Evolutionary conservation across 2,329 filamentous ascomycete species (phyloP), one percentile per base, ranked within the genome.

Genomic region (Fusarium citri): DNA sequence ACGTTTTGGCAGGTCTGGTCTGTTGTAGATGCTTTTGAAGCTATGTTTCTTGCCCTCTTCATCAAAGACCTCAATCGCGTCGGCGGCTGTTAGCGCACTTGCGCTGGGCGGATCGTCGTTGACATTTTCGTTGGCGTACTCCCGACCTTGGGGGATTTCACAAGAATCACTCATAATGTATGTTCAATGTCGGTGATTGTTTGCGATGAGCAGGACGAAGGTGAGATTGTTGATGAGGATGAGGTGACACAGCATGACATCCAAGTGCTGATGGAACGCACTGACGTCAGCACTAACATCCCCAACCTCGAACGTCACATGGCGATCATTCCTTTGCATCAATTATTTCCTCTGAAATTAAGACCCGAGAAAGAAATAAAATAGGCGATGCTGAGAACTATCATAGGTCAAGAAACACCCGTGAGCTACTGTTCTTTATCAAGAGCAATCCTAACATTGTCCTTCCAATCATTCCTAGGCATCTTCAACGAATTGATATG

Each of bases 1-100:
- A 9, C 59, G 41, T 2, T 43, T 20, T 7, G 64, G 41, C 2
- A 14, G 1, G 3, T 41, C 48, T 7, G 55, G 30, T 14, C 68
- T 34, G 4, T 37, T 61, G 18, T 68, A 71, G 20, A 65, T 42
- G 37, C 64, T 71, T 18, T 49, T 58, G 30, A 71, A 71, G 1
- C 55, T 34, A 28, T 71, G 68, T 6, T 45, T 51, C 12, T 26
- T 28, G 23, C 46, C 40, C 10, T 71, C 26, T 5, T 51, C 40
- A 4, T 71, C 68, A 9, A 55, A 26, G 2, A 71, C 8, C n/a
- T 68, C 64, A 15, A 68, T 43, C 8, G 14, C 14, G 12, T 57
- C 43, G 1, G 50, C 68, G 5, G 34, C 25, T 8, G 53, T n/a
- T 1, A 70, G 42, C 6, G 40, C 34, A 1, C 59, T 46, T 4